Conservation (phyloP, 192 early-diverging fungal species). For the Glomus cerebriforme region DNA sequence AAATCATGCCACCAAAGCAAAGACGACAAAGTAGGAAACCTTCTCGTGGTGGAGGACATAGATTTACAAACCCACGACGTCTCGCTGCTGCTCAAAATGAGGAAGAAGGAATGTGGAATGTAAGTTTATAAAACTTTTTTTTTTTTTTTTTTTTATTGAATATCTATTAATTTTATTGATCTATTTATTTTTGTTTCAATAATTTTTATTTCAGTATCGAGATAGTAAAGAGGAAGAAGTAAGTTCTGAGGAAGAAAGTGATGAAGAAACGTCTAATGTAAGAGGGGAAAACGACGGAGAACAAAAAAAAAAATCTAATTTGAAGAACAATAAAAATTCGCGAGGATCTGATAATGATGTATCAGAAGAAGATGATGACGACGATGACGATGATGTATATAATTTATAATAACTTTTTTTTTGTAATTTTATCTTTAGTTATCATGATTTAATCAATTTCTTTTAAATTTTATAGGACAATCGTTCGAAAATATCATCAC, state of each 20-base stretch:
- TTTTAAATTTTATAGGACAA: not conserved
- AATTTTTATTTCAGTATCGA: not conserved
- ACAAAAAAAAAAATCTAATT: not conserved
- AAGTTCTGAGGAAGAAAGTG: slow-evolving; percentile 1
- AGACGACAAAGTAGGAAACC: not conserved
- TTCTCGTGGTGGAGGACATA: slow-evolving; percentile 22
- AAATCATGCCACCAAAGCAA: not conserved
- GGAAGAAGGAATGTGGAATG: slow-evolving; percentile 20
- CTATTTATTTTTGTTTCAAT: not conserved
- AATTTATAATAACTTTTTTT: not conserved
- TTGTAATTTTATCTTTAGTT: too few relatives aligned
- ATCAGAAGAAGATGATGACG: not conserved
- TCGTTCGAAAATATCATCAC: not conserved
- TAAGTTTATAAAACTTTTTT: not conserved
- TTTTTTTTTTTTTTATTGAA: not conserved
- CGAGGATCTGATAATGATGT: not conserved
- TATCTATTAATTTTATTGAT: not conserved
- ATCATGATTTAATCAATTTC: too few relatives aligned
- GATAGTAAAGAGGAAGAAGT: slow-evolving; percentile 14
- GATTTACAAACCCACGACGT: slow-evolving; percentile 5
- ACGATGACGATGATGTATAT: not conserved
- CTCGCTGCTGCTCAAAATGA: slow-evolving; percentile 7
- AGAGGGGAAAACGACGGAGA: not conserved
- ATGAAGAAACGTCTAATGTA: not conserved
- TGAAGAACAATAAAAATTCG: not conserved